A percentile compares a stretch with the other conserved stretches of the same genome.
Conservation (phyloP, 2,329 filamentous ascomycete species). For the Ustilaginoidea virens region DNA sequence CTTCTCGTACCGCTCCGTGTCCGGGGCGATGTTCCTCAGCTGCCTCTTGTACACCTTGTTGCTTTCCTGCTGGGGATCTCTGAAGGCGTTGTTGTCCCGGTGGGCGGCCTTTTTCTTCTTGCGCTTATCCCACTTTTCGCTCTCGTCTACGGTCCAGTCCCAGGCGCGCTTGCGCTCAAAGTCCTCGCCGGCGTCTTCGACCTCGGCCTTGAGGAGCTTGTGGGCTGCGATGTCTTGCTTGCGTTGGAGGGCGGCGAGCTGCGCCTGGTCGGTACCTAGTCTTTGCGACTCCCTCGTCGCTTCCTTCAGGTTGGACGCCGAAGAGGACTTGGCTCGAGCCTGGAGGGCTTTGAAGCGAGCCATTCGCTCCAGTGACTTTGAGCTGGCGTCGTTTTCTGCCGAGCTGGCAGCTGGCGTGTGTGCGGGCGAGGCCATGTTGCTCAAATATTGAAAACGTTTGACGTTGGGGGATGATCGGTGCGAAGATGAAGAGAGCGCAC, state of each 20-base stretch:
- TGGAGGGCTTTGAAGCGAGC: conserved; percentile 80
- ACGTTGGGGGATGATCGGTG: no score
- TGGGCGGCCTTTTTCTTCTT: conserved; percentile 72
- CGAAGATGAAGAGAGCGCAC: no score
- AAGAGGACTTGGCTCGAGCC: conserved; percentile 59
- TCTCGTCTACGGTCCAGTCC: conserved; percentile 97
- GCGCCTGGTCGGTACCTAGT: conserved; percentile 58
- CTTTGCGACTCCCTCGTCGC: conserved; percentile 72
- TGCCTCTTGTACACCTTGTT: conserved; percentile 91
- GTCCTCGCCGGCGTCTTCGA: conserved; percentile 71
- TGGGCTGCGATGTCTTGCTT: conserved; percentile 79
- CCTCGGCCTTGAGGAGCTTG: conserved; percentile 85
- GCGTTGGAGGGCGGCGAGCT: conserved; percentile 65
- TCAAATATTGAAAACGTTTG: no score
- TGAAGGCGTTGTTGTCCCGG: conserved; percentile 75
- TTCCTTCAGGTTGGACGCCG: conserved; percentile 65
- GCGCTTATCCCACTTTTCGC: conserved; percentile 83
- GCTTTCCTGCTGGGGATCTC: conserved; percentile 76
- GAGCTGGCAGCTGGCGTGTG: neutral
- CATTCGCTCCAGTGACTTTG: conserved; percentile 47
- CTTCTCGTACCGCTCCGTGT: conserved; percentile 72
- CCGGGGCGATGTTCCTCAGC: conserved; percentile 57
- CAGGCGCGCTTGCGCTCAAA: conserved; percentile 96
- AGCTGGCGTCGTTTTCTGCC: conserved; percentile 14
- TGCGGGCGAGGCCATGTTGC: conserved; percentile 2